A percentile compares a stretch with the other conserved stretches of the same genome.
Evolutionary conservation across 805 yeast species (phyloP).

Genomic region (Yamadazyma phyllophila): DNA sequence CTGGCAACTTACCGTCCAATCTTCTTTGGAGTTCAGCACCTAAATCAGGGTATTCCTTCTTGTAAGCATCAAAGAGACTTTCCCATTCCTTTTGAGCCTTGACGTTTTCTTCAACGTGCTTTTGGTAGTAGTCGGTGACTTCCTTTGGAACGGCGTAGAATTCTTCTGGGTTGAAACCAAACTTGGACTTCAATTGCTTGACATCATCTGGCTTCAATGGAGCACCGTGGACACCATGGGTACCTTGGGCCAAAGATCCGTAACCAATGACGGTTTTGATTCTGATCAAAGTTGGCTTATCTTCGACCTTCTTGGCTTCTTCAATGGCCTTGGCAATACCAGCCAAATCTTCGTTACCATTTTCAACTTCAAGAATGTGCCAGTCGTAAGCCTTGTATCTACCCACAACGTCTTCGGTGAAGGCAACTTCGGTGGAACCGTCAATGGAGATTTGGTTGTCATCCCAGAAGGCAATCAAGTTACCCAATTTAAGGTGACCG

Average conservation of each 20-base stretch:
- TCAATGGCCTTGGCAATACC: constrained; percentile 74
- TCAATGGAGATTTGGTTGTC: constrained; percentile 96
- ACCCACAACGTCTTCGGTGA: constrained; percentile 85
- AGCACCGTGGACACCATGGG: constrained; percentile 93
- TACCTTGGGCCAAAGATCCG: constrained; percentile 83
- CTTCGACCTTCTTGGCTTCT: constrained; percentile 67
- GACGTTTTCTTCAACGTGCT: constrained; percentile 61
- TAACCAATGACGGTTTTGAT: constrained; percentile 89
- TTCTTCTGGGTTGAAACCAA: constrained; percentile 86
- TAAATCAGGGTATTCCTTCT: constrained; percentile 66
- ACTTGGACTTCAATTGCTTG: constrained; percentile 75
- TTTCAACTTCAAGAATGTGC: constrained; percentile 73
- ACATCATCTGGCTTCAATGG: constrained; percentile 93
- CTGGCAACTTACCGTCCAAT: constrained; percentile 74
- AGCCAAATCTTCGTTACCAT: constrained; percentile 77
- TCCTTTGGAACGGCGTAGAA: constrained; percentile 77
- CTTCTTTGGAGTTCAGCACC: constrained; percentile 81
- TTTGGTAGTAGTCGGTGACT: constrained; percentile 67
- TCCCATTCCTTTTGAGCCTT: constrained; percentile 76
- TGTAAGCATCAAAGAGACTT: constrained; percentile 56
- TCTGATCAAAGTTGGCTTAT: constrained; percentile 89
- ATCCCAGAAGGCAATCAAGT: constrained; percentile 92
- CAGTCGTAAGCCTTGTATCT: constrained; percentile 93
- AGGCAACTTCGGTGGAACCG: constrained; percentile 83
- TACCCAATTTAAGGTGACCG: constrained; percentile 90